Evolutionary conservation across 345 rosid species (phyloP).

Genomic region (Euclidium syriacum): DNA sequence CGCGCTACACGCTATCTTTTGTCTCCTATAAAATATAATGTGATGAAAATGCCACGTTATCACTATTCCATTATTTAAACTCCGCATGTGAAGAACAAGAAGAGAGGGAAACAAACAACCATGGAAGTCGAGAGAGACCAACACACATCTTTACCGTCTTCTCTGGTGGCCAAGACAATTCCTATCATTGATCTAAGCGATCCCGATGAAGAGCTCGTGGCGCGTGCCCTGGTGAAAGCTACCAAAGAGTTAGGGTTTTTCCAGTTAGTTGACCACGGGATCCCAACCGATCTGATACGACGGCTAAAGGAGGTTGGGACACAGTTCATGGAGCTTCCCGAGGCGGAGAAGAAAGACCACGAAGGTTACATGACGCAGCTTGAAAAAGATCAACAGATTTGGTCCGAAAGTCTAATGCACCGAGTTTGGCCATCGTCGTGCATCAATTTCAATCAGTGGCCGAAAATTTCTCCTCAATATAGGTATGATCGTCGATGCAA

Average conservation of each 20-base stretch:
- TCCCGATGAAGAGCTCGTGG: background rate
- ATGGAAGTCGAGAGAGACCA: slow-evolving; percentile 39
- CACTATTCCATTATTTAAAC: too few relatives aligned
- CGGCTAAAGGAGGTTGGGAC: slow-evolving; percentile 41
- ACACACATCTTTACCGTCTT: background rate
- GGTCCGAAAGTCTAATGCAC: slow-evolving; percentile 67
- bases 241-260: slow-evolving; percentile 31
- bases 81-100: too few relatives aligned
- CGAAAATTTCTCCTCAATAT: slow-evolving; percentile 49
- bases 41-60: too few relatives aligned
- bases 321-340: slow-evolving; percentile 51
- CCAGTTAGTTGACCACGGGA: slow-evolving; percentile 32
- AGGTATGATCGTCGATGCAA: too few relatives aligned
- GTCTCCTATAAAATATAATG: too few relatives aligned
- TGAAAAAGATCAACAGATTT: slow-evolving; percentile 37
- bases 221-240: slow-evolving; percentile 26
- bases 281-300: slow-evolving; percentile 29
- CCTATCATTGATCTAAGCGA: slow-evolving; percentile 35
- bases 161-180: slow-evolving; percentile 19
- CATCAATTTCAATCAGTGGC: slow-evolving; percentile 53
- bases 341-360: slow-evolving; percentile 34
- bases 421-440: slow-evolving; percentile 55
- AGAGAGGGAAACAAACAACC: too few relatives aligned
- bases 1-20: too few relatives aligned
- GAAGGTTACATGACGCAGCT: slow-evolving; percentile 53